Evolutionary conservation across 2,329 filamentous ascomycete genomes (phyloP).

Genomic region (Aspergillus pseudoviridinutans): DNA sequence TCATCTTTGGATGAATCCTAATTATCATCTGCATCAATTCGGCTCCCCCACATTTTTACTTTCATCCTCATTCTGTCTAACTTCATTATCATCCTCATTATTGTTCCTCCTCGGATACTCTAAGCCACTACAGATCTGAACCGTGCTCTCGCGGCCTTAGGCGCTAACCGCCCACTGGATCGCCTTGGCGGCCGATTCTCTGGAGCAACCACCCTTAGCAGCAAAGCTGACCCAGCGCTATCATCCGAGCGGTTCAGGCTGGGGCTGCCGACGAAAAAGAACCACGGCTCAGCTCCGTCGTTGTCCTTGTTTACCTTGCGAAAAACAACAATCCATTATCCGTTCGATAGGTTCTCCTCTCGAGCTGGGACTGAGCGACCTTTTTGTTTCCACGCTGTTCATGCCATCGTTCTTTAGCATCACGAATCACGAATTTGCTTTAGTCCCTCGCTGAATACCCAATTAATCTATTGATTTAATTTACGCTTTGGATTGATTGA

Average conservation of each 20-base stretch:
- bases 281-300: constrained; percentile 30
- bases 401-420: neutral
- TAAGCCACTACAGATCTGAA: neutral
- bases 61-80: neutral
- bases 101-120: neutral
- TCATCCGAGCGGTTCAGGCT: constrained; percentile 2
- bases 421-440: neutral
- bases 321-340: constrained; percentile 22
- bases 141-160: neutral
- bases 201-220: constrained; percentile 23
- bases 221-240: neutral
- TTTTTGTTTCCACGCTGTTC: neutral
- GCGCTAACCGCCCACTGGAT: constrained; percentile 17
- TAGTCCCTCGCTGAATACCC: neutral
- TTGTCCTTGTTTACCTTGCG: constrained; percentile 24
- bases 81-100: neutral
- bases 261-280: constrained; percentile 18
- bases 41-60: neutral
- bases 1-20: neutral
- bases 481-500: neutral
- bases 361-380: neutral
- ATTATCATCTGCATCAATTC: neutral
- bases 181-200: constrained; percentile 23
- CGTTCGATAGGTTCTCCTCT: neutral
- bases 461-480: neutral